phyloP scores from a whole-genome alignment of 2,329 filamentous ascomycete species.

The Lasiodiplodia gonubiensis region DNA sequence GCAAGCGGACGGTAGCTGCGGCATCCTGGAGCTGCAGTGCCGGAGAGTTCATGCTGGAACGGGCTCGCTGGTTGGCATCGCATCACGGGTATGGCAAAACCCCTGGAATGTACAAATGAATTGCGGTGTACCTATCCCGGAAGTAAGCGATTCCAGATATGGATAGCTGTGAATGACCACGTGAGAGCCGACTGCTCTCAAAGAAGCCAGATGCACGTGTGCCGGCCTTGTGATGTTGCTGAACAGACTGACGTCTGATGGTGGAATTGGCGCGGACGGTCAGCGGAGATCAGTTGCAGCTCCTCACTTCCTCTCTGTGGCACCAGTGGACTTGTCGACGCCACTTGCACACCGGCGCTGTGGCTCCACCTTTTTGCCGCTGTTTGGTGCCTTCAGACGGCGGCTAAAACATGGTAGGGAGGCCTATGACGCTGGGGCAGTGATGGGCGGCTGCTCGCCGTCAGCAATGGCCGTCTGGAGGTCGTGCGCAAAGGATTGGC shows the following conservation, averaged over 20 bases:
- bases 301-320: conserved; percentile 22
- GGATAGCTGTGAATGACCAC: background rate
- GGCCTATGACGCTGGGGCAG: conserved; percentile 7
- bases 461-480: conserved; percentile 3
- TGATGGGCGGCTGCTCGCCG: conserved; percentile 4
- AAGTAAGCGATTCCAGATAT: background rate
- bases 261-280: background rate
- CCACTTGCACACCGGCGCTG: conserved; percentile 10
- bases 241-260: conserved; percentile 4
- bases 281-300: conserved; percentile 18
- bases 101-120: conserved; percentile 18
- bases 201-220: background rate
- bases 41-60: conserved; percentile 2
- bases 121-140: conserved; percentile 6
- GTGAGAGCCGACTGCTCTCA: background rate
- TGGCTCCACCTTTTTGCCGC: conserved; percentile 16
- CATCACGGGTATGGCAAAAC: background rate
- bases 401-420: conserved; percentile 14
- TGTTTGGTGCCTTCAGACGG: conserved; percentile 19
- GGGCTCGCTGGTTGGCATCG: background rate
- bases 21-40: conserved; percentile 6
- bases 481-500: conserved; percentile 22
- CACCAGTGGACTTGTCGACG: conserved; percentile 10
- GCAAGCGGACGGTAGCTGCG: too few species aligned
- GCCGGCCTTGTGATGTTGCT: background rate